Conservation (phyloP, 2,329 filamentous ascomycete species). For the Sporothrix curviconia region DNA sequence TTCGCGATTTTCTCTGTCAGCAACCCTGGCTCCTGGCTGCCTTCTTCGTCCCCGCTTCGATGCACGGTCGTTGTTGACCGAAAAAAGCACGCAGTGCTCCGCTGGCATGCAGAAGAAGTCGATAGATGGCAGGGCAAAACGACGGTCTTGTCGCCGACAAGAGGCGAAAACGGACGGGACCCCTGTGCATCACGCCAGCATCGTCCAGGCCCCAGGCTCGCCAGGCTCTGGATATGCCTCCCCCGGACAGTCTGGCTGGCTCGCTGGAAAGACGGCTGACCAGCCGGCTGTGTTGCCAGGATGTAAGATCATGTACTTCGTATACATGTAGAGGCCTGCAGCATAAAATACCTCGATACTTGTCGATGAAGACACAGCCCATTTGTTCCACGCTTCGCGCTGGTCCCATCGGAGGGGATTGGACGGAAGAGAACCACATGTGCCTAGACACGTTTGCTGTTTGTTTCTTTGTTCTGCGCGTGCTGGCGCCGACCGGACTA, state of each 20-base stretch:
- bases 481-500: too few relatives aligned
- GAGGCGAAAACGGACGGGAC: neutral
- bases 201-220: neutral
- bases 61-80: neutral
- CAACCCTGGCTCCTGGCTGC: neutral
- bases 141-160: neutral
- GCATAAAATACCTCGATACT: too few relatives aligned
- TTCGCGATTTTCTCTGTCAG: too few relatives aligned
- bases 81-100: neutral
- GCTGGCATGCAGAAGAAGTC: conserved; percentile 4
- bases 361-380: too few relatives aligned
- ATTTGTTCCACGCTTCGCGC: too few relatives aligned
- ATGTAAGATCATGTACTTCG: too few relatives aligned
- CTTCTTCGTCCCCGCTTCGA: neutral
- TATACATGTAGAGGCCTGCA: too few relatives aligned
- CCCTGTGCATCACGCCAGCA: conserved; percentile 3
- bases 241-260: neutral
- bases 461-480: neutral
- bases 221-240: neutral
- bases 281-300: too few relatives aligned
- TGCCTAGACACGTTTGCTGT: neutral
- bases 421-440: conserved; percentile 4
- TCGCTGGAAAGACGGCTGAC: too few relatives aligned
- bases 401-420: too few relatives aligned
- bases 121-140: neutral